Conservation (phyloP, 2,329 filamentous ascomycete genomes). For the Rutstroemia sp. region DNA sequence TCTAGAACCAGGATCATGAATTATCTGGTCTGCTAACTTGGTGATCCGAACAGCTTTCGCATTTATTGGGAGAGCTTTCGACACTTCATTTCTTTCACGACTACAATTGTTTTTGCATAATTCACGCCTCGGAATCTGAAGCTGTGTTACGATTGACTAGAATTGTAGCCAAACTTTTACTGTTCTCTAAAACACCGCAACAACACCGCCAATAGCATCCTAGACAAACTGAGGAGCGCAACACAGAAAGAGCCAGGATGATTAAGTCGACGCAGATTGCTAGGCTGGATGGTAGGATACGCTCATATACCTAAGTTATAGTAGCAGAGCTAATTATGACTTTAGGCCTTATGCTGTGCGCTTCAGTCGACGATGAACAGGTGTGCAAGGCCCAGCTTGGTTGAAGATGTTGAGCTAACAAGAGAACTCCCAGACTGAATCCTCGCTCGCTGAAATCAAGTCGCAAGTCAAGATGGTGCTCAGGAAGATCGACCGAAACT, state of each 20-base stretch:
- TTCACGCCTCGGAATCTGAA: background rate
- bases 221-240: background rate
- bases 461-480: slow-evolving; percentile 85
- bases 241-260: slow-evolving; percentile 31
- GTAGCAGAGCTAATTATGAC: slow-evolving; percentile 5
- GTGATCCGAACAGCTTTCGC: background rate
- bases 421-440: slow-evolving; percentile 47
- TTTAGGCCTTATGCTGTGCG: slow-evolving; percentile 85
- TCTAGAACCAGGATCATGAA: background rate
- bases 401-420: slow-evolving; percentile 5
- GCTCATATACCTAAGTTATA: background rate
- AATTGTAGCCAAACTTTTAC: background rate
- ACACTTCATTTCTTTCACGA: background rate
- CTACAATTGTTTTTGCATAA: background rate
- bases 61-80: background rate
- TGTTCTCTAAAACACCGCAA: background rate
- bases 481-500: slow-evolving; percentile 78
- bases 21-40: background rate
- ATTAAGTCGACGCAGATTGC: slow-evolving; percentile 92
- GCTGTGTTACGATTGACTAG: background rate
- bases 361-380: slow-evolving; percentile 87
- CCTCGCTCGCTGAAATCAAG: slow-evolving; percentile 80
- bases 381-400: slow-evolving; percentile 34
- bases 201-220: background rate
- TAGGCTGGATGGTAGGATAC: slow-evolving; percentile 71